Evolutionary conservation across 1,284 basidiomycete genomes (phyloP).

Genomic region (Irpex sp.): DNA sequence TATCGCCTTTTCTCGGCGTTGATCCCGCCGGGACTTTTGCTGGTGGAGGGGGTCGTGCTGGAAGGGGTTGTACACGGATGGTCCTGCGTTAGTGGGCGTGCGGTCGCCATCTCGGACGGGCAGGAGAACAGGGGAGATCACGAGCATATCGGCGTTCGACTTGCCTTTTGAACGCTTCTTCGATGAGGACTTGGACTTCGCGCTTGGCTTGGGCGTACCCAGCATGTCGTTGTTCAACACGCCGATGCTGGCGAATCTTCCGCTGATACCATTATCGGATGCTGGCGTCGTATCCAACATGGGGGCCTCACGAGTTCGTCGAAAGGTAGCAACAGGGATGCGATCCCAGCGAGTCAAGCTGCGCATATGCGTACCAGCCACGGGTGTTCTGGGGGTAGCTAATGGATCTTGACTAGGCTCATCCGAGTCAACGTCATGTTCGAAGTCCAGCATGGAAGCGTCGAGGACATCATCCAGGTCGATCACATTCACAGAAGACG

Average conservation of each 20-base stretch:
- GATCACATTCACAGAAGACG: constrained; percentile 49
- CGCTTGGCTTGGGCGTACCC: constrained; percentile 28
- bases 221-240: constrained; percentile 37
- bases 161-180: constrained; percentile 16
- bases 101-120: constrained; percentile 54
- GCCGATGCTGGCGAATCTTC: constrained; percentile 22
- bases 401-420: constrained; percentile 12
- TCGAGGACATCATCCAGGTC: constrained; percentile 81
- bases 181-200: constrained; percentile 17
- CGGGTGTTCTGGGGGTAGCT: constrained; percentile 17
- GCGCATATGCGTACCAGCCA: constrained; percentile 23
- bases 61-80: constrained; percentile 16
- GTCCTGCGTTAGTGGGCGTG: constrained; percentile 36
- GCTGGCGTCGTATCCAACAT: constrained; percentile 30
- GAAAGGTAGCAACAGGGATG: constrained; percentile 71
- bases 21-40: constrained; percentile 35
- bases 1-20: constrained; percentile 56
- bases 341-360: constrained; percentile 66
- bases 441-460: constrained; percentile 61
- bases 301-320: constrained; percentile 52
- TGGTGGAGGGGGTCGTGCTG: constrained; percentile 15
- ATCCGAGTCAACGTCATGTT: constrained; percentile 23
- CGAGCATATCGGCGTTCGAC: constrained; percentile 26
- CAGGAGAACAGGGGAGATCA: constrained; percentile 51
- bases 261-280: constrained; percentile 32